Conservation (phyloP, 805 yeast species). For the Lipomyces sp. region DNA sequence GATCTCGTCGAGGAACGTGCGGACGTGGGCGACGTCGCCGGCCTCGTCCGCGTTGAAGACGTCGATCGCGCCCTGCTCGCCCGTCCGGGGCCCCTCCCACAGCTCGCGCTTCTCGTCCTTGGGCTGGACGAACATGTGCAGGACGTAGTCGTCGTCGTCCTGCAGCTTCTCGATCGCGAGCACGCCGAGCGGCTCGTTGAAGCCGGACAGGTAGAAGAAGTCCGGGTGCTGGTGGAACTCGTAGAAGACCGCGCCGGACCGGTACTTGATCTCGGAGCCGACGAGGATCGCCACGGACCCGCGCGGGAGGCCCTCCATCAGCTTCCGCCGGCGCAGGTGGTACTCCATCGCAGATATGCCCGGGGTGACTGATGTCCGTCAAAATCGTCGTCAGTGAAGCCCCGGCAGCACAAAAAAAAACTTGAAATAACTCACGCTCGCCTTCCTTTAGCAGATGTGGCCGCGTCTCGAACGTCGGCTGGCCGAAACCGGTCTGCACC, state of each 20-base stretch:
- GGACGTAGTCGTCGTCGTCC: conserved; percentile 34
- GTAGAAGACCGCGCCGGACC: conserved; percentile 88
- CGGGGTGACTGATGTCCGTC: conserved; percentile 54
- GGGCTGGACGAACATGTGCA: conserved; percentile 85
- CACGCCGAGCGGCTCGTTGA: conserved; percentile 30
- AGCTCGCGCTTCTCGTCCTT: conserved; percentile 72
- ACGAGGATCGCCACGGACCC: conserved; percentile 69
- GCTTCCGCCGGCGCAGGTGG: conserved; percentile 60
- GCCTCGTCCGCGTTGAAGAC: conserved; percentile 83
- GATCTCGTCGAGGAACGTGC: conserved; percentile 46
- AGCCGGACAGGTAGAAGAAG: conserved; percentile 77
- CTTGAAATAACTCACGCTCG: conserved; percentile 39
- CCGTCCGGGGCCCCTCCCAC: conserved; percentile 96
- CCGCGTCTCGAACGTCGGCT: conserved; percentile 81
- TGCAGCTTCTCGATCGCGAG: conserved; percentile 46
- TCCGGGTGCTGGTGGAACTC: conserved; percentile 92
- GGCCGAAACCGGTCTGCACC: conserved; percentile 50
- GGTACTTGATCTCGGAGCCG: conserved; percentile 68
- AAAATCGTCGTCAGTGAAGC: neutral
- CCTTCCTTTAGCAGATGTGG: conserved; percentile 73
- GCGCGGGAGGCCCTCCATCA: conserved; percentile 57
- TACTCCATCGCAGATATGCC: conserved; percentile 85
- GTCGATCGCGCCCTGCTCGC: conserved; percentile 74
- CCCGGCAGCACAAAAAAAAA: neutral
- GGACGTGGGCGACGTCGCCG: conserved; percentile 42